Evolutionary conservation across 495 filamentous ascomycete species (phyloP).

Genomic region (Hypoxylon fuscum): DNA sequence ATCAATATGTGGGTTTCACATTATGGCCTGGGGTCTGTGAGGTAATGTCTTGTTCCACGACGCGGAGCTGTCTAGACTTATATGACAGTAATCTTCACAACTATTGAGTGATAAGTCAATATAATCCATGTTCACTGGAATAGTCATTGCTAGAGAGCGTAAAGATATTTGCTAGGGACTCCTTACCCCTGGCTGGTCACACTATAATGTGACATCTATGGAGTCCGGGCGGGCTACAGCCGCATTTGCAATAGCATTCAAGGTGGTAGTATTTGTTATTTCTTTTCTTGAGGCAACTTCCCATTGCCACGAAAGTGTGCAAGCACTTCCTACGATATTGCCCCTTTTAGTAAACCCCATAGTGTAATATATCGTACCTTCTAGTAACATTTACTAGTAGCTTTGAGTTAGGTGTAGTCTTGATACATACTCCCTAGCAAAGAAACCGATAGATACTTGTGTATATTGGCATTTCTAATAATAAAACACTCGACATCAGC

Average conservation of each 20-base stretch:
- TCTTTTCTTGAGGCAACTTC: no score
- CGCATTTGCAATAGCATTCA: conserved; percentile 10
- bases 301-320: no score
- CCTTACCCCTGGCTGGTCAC: conserved; percentile 2
- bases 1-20: conserved; percentile 33
- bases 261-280: not conserved
- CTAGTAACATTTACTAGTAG: not conserved
- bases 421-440: no score
- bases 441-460: no score
- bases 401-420: not conserved
- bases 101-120: not conserved
- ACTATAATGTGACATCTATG: not conserved
- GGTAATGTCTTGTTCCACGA: conserved; percentile 1
- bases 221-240: not conserved
- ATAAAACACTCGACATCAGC: conserved; percentile 4
- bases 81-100: not conserved
- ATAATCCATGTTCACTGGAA: conserved; percentile 1
- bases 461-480: conserved; percentile 3
- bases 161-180: not conserved
- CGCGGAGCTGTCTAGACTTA: conserved; percentile 1
- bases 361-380: no score
- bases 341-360: no score
- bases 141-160: not conserved
- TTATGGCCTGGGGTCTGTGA: not conserved
- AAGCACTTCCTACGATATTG: no score